Evolutionary conservation across 345 rosid species (phyloP).

Genomic region (Eucalyptus polyanthemos): DNA sequence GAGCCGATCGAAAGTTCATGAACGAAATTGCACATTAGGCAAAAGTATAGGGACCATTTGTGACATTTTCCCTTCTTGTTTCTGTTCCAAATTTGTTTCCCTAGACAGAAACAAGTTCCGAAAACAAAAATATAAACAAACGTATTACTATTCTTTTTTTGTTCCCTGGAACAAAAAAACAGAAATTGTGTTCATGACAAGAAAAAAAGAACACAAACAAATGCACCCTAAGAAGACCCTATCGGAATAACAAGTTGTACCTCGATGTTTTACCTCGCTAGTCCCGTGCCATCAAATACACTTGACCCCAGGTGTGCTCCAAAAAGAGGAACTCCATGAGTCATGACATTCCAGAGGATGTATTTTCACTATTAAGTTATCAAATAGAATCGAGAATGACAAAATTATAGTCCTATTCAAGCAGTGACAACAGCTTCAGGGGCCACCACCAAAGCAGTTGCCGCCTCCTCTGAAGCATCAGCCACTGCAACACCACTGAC

Average conservation of each 20-base stretch:
- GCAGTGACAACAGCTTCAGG: background rate
- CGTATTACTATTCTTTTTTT: fast-evolving
- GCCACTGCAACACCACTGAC: background rate
- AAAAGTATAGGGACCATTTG: too few relatives aligned
- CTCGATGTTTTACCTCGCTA: background rate
- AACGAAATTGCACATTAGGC: too few relatives aligned
- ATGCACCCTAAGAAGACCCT: background rate
- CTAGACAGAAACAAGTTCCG: too few relatives aligned
- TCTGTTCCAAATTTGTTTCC: too few relatives aligned
- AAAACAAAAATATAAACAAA: too few relatives aligned
- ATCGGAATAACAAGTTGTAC: background rate
- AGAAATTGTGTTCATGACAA: too few relatives aligned
- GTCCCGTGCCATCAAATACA: background rate
- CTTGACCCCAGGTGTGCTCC: background rate
- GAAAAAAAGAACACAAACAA: too few relatives aligned
- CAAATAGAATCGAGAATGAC: background rate
- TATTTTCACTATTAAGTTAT: background rate
- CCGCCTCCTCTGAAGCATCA: background rate
- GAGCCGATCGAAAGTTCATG: too few relatives aligned
- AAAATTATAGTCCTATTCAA: background rate
- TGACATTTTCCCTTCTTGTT: too few relatives aligned
- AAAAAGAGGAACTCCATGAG: background rate
- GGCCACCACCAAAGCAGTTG: background rate
- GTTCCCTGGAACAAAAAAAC: fast-evolving
- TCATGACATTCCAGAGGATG: background rate